Base-by-base conservation (phyloP, 1,139 yeast genomes). In the Hyphopichia khmerensis region DNA sequence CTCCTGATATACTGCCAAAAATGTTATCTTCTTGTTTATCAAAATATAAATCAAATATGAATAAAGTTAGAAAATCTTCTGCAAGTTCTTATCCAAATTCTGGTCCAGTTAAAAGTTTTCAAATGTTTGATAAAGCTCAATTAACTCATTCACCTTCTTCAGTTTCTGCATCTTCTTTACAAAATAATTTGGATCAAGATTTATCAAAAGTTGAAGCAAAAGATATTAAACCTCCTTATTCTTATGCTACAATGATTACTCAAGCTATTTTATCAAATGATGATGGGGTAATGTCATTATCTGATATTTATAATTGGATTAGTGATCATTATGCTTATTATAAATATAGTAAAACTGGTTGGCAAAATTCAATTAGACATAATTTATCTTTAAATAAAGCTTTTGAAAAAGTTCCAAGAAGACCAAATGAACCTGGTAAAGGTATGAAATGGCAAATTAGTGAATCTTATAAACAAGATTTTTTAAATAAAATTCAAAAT, bases 391-490 rank as follows among this genome's bases (percentile, higher is more conserved):
- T 79, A 45, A 79, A 79, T 55, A 79, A 79, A 59, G 84, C 84
- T 6, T 79, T 79, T 57, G 98, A 91, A 59, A 93, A 93, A 66
- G 97, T 91, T 21, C 96, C 99, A 21, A 77, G 99, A 57, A 81
- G 88, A 61, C 93, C 96, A 16, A 87, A 89, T 62, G 98, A 93
- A 65, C 97, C 99, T 0, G 99, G 99, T 26, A 93, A 93, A 64
- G 99, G 99, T 49, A 93, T 93, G 96, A 93, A 93, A 66, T 93
- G 99, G 99, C 95, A 90, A 66, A 91, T 93, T 45, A 82, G 90
- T 50, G 95, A 87, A 36, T 73, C 84, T 38, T 90, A 87, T 60
- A 85, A 87, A 56, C 84, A 82, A 41, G 99, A 95, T 50, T 91
- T 90, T 54, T 69, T 90, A 59, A 80, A 75, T 51, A 87, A 89